These are phyloP conservation scores for Eucalyptus sp. DNA, from an alignment of 345 rosid species.

Conservation along the genomic window DNA sequence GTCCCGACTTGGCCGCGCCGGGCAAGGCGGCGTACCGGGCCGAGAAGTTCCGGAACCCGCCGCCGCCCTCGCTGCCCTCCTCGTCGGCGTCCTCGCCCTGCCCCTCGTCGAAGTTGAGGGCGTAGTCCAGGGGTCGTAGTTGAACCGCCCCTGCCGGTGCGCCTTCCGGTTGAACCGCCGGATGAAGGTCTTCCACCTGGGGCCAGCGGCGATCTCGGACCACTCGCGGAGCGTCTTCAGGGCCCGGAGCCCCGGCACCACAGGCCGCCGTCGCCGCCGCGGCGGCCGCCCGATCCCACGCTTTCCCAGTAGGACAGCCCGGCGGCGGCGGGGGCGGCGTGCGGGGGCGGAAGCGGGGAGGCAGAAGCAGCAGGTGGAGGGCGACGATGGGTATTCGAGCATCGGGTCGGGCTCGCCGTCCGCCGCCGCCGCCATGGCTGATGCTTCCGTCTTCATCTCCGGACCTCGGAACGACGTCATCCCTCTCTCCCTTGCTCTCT, in stretches of 20 bases:
- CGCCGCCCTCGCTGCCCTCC: conserved; percentile 7
- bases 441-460: neutral
- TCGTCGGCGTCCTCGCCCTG: conserved; percentile 19
- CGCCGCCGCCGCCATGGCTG: neutral
- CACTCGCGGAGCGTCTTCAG: conserved; percentile 61
- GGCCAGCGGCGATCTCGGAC: conserved; percentile 97
- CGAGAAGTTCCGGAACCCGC: conserved; percentile 46
- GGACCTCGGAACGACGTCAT: neutral
- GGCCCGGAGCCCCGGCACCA: conserved; percentile 45
- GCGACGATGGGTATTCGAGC: neutral
- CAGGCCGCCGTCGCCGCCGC: conserved; percentile 3
- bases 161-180: conserved; percentile 60
- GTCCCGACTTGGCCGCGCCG: conserved; percentile 2
- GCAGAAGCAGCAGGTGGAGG: conserved; percentile 45
- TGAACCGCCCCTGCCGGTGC: conserved; percentile 43
- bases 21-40: conserved; percentile 52
- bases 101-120: conserved; percentile 77
- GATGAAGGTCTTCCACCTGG: conserved; percentile 92
- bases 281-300: conserved; percentile 8
- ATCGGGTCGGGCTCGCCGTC: neutral
- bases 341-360: conserved; percentile 31
- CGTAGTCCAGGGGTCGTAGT: conserved; percentile 76
- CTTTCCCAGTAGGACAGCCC: conserved; percentile 52
- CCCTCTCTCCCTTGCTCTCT: neutral
- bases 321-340: conserved; percentile 12